phyloP scores from a whole-genome alignment of 768 basidiomycete species.

The Russula emetica region DNA sequence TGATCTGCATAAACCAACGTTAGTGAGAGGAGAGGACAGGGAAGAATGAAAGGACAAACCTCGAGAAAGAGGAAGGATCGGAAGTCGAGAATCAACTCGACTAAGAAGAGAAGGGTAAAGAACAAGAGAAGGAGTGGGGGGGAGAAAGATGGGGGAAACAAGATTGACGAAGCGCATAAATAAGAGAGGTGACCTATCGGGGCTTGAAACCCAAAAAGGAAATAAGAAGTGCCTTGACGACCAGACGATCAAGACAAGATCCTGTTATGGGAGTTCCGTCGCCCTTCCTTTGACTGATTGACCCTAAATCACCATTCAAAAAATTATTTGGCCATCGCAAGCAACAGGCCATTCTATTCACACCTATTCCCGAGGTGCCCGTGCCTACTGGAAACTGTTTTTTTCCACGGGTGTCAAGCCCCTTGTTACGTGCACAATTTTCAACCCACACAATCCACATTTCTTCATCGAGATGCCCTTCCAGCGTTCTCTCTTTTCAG shows the following conservation, averaged over 20 bases:
- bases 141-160: conserved; percentile 31
- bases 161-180: conserved; percentile 9
- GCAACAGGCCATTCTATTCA: neutral
- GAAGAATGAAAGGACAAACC: conserved; percentile 19
- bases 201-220: conserved; percentile 22
- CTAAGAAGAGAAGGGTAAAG: conserved; percentile 40
- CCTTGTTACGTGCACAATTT: neutral
- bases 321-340: neutral
- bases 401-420: neutral
- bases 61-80: conserved; percentile 46
- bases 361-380: conserved; percentile 1
- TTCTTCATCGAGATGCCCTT: neutral
- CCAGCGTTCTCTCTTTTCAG: neutral
- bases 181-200: conserved; percentile 12
- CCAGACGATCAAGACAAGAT: conserved; percentile 3
- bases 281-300: neutral
- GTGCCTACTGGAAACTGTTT: neutral
- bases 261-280: neutral
- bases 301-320: neutral
- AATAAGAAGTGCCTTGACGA: conserved; percentile 17
- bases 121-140: conserved; percentile 32
- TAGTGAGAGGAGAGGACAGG: conserved; percentile 2
- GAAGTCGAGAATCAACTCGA: conserved; percentile 67
- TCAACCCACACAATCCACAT: too few species aligned
- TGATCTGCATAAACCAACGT: conserved; percentile 41